Evolutionary conservation across 768 basidiomycete species (phyloP).

Genomic region (Lactifluus volemus): DNA sequence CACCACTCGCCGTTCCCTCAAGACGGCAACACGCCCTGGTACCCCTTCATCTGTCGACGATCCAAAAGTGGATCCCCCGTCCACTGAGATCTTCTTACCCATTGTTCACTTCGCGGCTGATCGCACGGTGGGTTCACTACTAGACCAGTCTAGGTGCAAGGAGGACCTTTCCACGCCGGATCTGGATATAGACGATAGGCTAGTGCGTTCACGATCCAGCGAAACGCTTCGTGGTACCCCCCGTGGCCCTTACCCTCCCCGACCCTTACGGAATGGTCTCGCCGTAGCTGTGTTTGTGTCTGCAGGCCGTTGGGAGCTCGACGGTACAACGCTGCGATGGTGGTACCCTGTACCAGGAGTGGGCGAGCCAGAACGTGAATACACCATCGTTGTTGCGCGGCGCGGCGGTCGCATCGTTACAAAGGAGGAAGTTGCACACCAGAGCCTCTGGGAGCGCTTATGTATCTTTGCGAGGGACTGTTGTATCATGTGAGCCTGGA

Average conservation of each 20-base stretch:
- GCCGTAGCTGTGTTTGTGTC: constrained; percentile 37
- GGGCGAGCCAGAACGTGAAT: constrained; percentile 26
- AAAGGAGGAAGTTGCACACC: constrained; percentile 9
- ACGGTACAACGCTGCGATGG: constrained; percentile 42
- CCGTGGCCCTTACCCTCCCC: constrained; percentile 11
- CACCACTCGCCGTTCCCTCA: constrained; percentile 20
- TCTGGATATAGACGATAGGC: not conserved
- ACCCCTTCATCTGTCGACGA: constrained; percentile 19
- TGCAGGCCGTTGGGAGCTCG: constrained; percentile 39
- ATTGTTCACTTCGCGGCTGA: constrained; percentile 76
- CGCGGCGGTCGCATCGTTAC: constrained; percentile 27
- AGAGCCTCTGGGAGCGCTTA: constrained; percentile 15
- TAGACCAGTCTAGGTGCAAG: not conserved
- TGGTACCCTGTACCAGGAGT: constrained; percentile 27
- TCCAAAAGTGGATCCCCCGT: constrained; percentile 30
- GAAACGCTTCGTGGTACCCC: constrained; percentile 18
- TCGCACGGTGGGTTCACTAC: constrained; percentile 20
- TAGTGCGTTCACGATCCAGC: constrained; percentile 8
- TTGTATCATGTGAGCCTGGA: constrained; percentile 8
- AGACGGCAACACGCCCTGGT: constrained; percentile 7
- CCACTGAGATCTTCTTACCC: constrained; percentile 91
- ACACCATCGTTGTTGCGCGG: constrained; percentile 26
- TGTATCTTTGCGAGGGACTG: constrained; percentile 8
- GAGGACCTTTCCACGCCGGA: constrained; percentile 12
- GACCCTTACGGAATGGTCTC: constrained; percentile 42